Percentiles rank a stretch among this genome's conserved stretches.
These are phyloP conservation scores for Penicillium malachiteum DNA, from an alignment of 495 filamentous ascomycete species.

Conservation along the genomic window DNA sequence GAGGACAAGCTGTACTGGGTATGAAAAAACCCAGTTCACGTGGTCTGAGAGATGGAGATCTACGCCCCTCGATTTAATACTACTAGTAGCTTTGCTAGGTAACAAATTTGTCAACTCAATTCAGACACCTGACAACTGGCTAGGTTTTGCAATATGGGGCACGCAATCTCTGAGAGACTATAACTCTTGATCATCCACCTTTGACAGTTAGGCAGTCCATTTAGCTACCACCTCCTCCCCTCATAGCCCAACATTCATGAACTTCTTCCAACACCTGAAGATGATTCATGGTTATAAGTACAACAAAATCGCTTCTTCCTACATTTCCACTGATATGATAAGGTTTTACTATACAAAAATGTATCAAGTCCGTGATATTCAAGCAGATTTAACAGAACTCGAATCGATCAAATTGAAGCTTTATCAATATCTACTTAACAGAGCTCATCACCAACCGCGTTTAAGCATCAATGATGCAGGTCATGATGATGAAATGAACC, in stretches of 20 bases:
- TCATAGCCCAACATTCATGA: no score
- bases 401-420: background rate
- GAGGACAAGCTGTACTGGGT: slow-evolving; percentile 5
- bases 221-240: no score
- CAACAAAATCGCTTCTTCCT: no score
- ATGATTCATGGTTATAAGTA: no score
- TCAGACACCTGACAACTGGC: background rate
- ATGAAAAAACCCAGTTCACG: background rate
- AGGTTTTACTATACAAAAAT: no score
- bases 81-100: slow-evolving; percentile 5
- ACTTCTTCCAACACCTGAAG: no score
- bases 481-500: slow-evolving; percentile 36
- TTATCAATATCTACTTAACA: background rate
- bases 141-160: background rate
- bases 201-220: no score
- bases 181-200: no score
- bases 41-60: slow-evolving; percentile 1
- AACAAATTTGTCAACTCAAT: background rate
- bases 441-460: background rate
- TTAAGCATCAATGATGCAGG: slow-evolving; percentile 26
- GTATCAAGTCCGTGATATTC: no score
- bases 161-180: no score
- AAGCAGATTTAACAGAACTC: no score
- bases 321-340: no score
- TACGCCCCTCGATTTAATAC: slow-evolving; percentile 4